Evolutionary conservation across 1,139 yeast genomes (phyloP).

Genomic region (Kodamaea derodonti): DNA sequence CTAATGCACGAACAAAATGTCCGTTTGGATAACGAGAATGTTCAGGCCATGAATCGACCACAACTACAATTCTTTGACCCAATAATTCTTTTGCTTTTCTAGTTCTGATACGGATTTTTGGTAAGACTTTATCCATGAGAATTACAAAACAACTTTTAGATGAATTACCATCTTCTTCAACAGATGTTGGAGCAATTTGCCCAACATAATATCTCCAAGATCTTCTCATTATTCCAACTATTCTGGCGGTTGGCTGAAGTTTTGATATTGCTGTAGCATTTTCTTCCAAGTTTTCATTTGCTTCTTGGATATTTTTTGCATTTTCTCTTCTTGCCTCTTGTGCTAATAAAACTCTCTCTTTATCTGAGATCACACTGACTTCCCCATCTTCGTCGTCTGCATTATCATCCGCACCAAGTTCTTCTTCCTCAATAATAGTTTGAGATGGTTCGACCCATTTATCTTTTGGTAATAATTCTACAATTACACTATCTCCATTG

Average conservation of each 20-base stretch:
- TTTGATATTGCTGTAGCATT: slow-evolving; percentile 19
- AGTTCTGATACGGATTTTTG: slow-evolving; percentile 82
- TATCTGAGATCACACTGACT: slow-evolving; percentile 54
- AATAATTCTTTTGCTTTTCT: slow-evolving; percentile 77
- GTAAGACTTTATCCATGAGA: slow-evolving; percentile 85
- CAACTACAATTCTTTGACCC: slow-evolving; percentile 87
- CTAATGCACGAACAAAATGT: slow-evolving; percentile 86
- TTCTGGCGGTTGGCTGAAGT: slow-evolving; percentile 85
- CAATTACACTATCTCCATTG: slow-evolving; percentile 87
- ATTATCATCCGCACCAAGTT: slow-evolving; percentile 56
- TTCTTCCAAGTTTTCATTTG: slow-evolving; percentile 27
- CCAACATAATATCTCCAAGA: slow-evolving; percentile 98
- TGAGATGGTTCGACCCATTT: slow-evolving; percentile 89
- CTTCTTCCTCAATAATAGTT: slow-evolving; percentile 72
- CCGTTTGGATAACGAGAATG: slow-evolving; percentile 88
- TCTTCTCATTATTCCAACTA: slow-evolving; percentile 84
- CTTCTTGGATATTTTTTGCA: slow-evolving; percentile 12
- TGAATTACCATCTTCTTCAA: slow-evolving; percentile 54
- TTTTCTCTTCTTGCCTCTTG: slow-evolving; percentile 72
- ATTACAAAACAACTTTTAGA: slow-evolving; percentile 79
- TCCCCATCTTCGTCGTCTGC: slow-evolving; percentile 42
- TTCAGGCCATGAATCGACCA: slow-evolving; percentile 89
- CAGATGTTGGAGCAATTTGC: slow-evolving; percentile 80
- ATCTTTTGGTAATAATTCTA: slow-evolving; percentile 79
- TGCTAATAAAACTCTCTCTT: slow-evolving; percentile 69